Evolutionary conservation across 495 filamentous ascomycete species (phyloP), one percentile per base, ranked within the genome.

Genomic region (Xylona heveae): DNA sequence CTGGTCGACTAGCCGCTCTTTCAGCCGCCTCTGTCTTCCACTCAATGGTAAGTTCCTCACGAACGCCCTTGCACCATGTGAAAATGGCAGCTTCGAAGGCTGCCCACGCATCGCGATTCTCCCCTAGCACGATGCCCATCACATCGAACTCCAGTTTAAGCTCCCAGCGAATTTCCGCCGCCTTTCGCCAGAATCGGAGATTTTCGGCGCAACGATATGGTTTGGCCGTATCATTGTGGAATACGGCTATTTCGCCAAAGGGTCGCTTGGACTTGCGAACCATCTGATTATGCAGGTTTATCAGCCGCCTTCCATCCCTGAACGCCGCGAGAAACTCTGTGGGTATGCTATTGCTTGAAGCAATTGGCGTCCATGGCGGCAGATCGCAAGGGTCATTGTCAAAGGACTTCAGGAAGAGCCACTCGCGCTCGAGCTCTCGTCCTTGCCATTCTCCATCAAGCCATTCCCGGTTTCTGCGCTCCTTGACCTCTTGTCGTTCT

Each of bases 151-250:
- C 71, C 33, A 94, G 59, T 37, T 78, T 67, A 13, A 80, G 66
- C 53, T 95, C 90, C 79, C 84, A 97, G 16, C 88, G 68, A 31
- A 95, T 62, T 53, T 95, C 80, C 4, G 83, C 80, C 13, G 90
- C 90, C 53, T 97, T 97, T 48, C 79, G 62, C 85, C 88, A 97
- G 58, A 71, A 97, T 7, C 80, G 66, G 22, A 97, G 63, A 45
- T 97, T 97, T 32, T 97, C 90, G 0, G 84, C 81, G 33, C 71
- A 68, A 33, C 88, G 76, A 47, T 97, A 97, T 0, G 90, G 90
- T 52, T 95, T 95, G 22, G 68, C 72, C 6, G 84, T 81, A 47
- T 97, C 81, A 8, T 72, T 69, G 44, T 97, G 88, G 48, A 74
- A 92, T 1, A 59, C 61, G 21, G 75, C 78, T 50, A 97, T 95